Conservation (phyloP, 768 basidiomycete genomes). For the Polyporus arcularius region DNA sequence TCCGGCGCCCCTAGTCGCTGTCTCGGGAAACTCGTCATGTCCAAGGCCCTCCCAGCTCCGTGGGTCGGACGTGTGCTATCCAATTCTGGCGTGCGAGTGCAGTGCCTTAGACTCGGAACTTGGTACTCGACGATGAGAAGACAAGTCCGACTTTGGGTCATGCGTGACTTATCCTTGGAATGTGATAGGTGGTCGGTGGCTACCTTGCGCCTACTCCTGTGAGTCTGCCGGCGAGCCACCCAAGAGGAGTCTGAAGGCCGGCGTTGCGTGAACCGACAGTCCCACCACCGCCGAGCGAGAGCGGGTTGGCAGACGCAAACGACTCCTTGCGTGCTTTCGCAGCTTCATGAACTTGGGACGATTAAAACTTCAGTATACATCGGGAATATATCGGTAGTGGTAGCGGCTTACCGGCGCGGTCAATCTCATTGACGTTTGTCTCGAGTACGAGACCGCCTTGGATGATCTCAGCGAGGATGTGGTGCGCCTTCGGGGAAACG, state of each 20-base stretch:
- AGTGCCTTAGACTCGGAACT: slow-evolving; percentile 8
- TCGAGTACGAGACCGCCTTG: slow-evolving; percentile 97
- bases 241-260: slow-evolving; percentile 69
- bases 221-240: slow-evolving; percentile 77
- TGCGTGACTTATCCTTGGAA: neutral
- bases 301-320: slow-evolving; percentile 78
- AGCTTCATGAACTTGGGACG: slow-evolving; percentile 66
- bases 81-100: slow-evolving; percentile 6
- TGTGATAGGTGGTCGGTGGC: neutral
- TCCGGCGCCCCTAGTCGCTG: neutral
- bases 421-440: slow-evolving; percentile 89
- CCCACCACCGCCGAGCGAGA: slow-evolving; percentile 62
- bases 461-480: slow-evolving; percentile 93
- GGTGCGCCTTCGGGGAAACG: slow-evolving; percentile 67
- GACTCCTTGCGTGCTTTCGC: slow-evolving; percentile 76
- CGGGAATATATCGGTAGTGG: neutral
- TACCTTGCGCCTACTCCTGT: slow-evolving; percentile 61
- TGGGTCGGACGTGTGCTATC: neutral
- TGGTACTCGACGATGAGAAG: neutral
- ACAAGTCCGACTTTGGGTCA: neutral
- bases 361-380: neutral
- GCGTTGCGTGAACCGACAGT: slow-evolving; percentile 57
- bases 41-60: neutral
- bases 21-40: neutral
- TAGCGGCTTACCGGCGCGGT: slow-evolving; percentile 55